These are phyloP conservation scores for Pseudocohnilembus persalinus DNA, from an alignment of 169 alveolate genomes.

Conservation along the genomic window DNA sequence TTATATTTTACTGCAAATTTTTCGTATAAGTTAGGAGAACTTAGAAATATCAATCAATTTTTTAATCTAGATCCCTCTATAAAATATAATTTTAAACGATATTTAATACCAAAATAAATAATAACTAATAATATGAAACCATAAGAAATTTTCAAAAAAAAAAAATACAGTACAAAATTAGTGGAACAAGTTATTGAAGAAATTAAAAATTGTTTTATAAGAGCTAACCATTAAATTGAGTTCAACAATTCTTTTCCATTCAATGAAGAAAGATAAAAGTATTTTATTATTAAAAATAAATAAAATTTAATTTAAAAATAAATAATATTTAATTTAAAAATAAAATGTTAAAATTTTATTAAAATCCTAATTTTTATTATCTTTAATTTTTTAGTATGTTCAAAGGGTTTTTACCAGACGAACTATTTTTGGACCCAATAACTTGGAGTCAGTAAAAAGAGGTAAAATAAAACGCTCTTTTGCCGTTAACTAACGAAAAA, in stretches of 20 bases:
- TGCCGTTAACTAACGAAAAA: too few relatives aligned
- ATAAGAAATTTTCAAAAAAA: slow-evolving; percentile 33
- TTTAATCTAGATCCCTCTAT: slow-evolving; percentile 39
- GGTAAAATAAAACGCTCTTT: slow-evolving; percentile 14
- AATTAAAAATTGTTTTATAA: slow-evolving; percentile 42
- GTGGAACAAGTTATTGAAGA: slow-evolving; percentile 38
- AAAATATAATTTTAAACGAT: slow-evolving; percentile 46
- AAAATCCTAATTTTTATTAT: too few relatives aligned
- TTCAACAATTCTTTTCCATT: slow-evolving; percentile 55
- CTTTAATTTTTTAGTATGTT: slow-evolving; percentile 5
- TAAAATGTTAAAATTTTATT: too few relatives aligned
- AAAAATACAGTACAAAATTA: slow-evolving; percentile 21
- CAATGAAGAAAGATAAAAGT: slow-evolving; percentile 50
- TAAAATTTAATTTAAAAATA: too few relatives aligned
- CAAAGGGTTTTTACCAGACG: slow-evolving; percentile 46
- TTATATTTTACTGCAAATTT: slow-evolving; percentile 20
- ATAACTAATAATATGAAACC: slow-evolving; percentile 8
- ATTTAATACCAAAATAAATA: slow-evolving; percentile 35
- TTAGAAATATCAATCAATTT: slow-evolving; percentile 56
- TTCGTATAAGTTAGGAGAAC: slow-evolving; percentile 22
- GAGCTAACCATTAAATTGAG: slow-evolving; percentile 51
- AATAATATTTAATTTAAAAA: too few relatives aligned
- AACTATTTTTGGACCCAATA: slow-evolving; percentile 40
- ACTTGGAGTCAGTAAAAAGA: slow-evolving; percentile 13
- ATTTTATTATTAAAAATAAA: too few relatives aligned